Base-by-base conservation (phyloP, 768 basidiomycete species). In the Russula ochroleuca region DNA sequence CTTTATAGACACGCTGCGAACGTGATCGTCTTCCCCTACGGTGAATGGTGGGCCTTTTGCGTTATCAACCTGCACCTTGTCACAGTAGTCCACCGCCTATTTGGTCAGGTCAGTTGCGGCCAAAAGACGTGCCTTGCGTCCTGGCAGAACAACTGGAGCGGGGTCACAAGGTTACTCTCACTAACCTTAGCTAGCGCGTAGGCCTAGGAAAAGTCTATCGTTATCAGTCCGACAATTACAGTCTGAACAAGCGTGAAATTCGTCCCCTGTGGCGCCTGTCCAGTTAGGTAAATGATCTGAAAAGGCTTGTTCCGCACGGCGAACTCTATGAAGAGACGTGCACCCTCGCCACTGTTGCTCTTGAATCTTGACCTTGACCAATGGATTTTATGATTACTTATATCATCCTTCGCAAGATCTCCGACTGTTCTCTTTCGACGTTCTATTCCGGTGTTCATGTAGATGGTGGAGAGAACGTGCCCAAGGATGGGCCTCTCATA, bases 361-460 rank as follows among this genome's bases (percentile, higher is more conserved):
- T n/a, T n/a, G n/a, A n/a, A n/a, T 38, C 28, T 47, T 35, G 28
- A 10, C 48, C 11, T 37, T 10, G 21, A 9, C 17, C 21, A 17
- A 57, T 65, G 28, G 73, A 80, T 53, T 61, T 73, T 41, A 77
- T 77, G 68, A 56, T 81, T 40, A 74, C 88, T 65, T 94, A 95
- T 76, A 79, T 83, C 49, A 72, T 90, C 49, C 81, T 96, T 65
- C 85, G 90, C 61, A 77, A 77, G 55, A 75, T 94, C 51, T 88
- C 93, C 15, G 77, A 80, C 37, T 83, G 85, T 75, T 88, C 92
- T 0, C 81, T 92, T 13, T 80, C 83, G 72, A 87, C 88, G 3
- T 97, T 97, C 79, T 97, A 95, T 79, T 83, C 83, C 0, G 88
- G 92, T 73, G 83, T 97, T 52, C 86, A 85, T 70, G 84, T 97